Percentiles rank a stretch among this genome's conserved stretches.
Conservation (phyloP, 495 filamentous ascomycete species). For the Aspergillus saccharolyticus region DNA sequence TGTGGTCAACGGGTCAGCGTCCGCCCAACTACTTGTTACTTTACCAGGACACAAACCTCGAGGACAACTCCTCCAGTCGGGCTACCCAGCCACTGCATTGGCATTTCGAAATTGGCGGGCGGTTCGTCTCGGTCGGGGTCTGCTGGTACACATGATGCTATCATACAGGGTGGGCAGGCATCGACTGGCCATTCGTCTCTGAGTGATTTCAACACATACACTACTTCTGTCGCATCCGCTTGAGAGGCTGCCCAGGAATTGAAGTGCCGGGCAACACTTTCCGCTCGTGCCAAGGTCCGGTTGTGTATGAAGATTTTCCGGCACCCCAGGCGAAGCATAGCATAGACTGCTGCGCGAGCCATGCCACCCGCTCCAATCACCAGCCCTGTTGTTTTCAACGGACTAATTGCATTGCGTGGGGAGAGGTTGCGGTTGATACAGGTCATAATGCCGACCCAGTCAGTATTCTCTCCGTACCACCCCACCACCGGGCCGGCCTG, state of each 20-base stretch:
- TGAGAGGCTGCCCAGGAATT: slow-evolving; percentile 52
- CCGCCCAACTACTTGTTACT: background rate
- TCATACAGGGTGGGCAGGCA: slow-evolving; percentile 64
- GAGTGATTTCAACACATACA: slow-evolving; percentile 54
- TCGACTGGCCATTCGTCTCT: slow-evolving; percentile 61
- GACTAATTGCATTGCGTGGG: slow-evolving; percentile 70
- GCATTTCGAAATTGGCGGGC: slow-evolving; percentile 71
- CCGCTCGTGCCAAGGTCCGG: slow-evolving; percentile 56
- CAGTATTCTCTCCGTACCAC: slow-evolving; percentile 81
- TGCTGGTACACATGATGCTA: slow-evolving; percentile 71
- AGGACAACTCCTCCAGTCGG: slow-evolving; percentile 77
- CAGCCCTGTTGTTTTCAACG: slow-evolving; percentile 59
- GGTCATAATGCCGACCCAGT: slow-evolving; percentile 70
- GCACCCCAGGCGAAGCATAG: slow-evolving; percentile 71
- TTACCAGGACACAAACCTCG: slow-evolving; percentile 44
- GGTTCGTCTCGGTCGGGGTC: slow-evolving; percentile 57
- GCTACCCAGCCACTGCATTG: slow-evolving; percentile 66
- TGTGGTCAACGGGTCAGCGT: slow-evolving; percentile 24
- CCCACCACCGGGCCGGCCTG: slow-evolving; percentile 58
- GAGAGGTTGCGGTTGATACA: slow-evolving; percentile 72
- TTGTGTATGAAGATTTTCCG: slow-evolving; percentile 77
- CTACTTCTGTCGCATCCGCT: slow-evolving; percentile 45
- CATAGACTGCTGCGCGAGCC: slow-evolving; percentile 75
- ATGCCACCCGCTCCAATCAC: slow-evolving; percentile 80
- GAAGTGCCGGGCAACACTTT: slow-evolving; percentile 67